These are phyloP conservation scores for Agrocybe chaxingu DNA, from an alignment of 768 basidiomycete genomes.

Conservation along the genomic window DNA sequence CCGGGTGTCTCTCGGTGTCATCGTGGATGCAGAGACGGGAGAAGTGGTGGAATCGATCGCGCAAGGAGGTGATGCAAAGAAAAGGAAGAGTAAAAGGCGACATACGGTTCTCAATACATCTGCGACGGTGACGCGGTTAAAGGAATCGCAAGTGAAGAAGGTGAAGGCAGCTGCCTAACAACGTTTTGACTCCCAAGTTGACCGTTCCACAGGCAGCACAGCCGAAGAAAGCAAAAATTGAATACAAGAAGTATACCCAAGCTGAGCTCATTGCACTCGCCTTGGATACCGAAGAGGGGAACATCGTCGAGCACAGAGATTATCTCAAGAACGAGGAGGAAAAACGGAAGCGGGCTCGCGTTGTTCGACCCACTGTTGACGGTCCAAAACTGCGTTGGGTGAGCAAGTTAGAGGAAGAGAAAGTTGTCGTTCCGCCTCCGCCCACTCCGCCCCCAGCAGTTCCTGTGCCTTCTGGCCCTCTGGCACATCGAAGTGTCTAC, in stretches of 20 bases:
- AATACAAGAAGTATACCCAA: conserved; percentile 60
- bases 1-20: conserved; percentile 53
- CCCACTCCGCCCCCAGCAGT: conserved; percentile 17
- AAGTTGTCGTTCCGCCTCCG: conserved; percentile 37
- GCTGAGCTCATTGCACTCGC: conserved; percentile 83
- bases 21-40: conserved; percentile 59
- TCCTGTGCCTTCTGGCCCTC: conserved; percentile 6
- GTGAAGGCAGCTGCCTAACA: conserved; percentile 27
- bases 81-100: conserved; percentile 60
- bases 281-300: conserved; percentile 84
- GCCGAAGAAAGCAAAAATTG: conserved; percentile 59
- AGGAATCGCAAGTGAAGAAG: conserved; percentile 60
- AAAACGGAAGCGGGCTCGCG: conserved; percentile 66
- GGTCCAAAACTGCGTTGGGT: conserved; percentile 74
- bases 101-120: conserved; percentile 73
- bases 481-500: conserved; percentile 19
- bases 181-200: background rate
- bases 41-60: conserved; percentile 41
- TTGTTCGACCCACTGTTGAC: conserved; percentile 56
- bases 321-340: conserved; percentile 82
- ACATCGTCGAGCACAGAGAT: conserved; percentile 72
- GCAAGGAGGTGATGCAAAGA: conserved; percentile 24
- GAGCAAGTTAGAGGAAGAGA: conserved; percentile 59
- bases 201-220: conserved; percentile 43
- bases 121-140: conserved; percentile 62